Percentiles rank a stretch among this genome's conserved stretches.
These are phyloP conservation scores for Arthrobotrys pseudoclavata DNA, from an alignment of 2,329 filamentous ascomycete genomes.

Conservation along the genomic window DNA sequence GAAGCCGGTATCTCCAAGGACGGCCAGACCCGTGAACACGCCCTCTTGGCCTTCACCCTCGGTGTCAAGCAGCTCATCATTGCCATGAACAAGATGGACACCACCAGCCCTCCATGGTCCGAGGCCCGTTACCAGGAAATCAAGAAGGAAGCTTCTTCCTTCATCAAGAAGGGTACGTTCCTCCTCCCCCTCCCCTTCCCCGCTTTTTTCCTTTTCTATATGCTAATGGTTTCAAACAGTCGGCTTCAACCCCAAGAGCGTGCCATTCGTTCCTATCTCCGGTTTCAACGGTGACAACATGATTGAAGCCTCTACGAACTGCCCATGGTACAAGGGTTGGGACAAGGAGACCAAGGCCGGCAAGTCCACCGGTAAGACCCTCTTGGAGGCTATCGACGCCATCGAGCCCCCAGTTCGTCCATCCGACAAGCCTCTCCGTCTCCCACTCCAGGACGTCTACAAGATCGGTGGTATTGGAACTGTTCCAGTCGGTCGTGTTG, in stretches of 20 bases:
- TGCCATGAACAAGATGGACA: constrained; percentile 99
- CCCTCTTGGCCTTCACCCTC: constrained; percentile 99
- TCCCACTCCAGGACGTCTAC: constrained; percentile 99
- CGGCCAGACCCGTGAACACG: constrained; percentile 99
- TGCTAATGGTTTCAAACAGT: constrained; percentile 68
- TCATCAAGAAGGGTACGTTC: constrained; percentile 90
- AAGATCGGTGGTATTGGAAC: constrained; percentile 99
- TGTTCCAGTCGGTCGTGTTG: constrained; percentile 99
- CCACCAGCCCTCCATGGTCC: constrained; percentile 84
- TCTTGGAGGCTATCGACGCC: constrained; percentile 97
- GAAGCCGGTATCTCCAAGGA: constrained; percentile 99
- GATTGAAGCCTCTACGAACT: constrained; percentile 89
- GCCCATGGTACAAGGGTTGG: constrained; percentile 99
- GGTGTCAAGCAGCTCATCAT: constrained; percentile 99
- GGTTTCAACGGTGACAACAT: constrained; percentile 99
- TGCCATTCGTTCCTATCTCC: constrained; percentile 99
- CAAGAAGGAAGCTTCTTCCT: constrained; percentile 99
- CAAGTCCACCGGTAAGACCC: constrained; percentile 94
- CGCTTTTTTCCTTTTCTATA: neutral
- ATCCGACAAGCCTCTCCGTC: constrained; percentile 99
- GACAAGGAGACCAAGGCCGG: constrained; percentile 95
- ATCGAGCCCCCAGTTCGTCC: constrained; percentile 94
- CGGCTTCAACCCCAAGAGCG: constrained; percentile 99
- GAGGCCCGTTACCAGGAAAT: constrained; percentile 98
- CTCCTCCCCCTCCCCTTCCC: neutral